Evolutionary conservation across 495 filamentous ascomycete species (phyloP), one percentile per base, ranked within the genome.

Genomic region (Penicillium maclennaniae): DNA sequence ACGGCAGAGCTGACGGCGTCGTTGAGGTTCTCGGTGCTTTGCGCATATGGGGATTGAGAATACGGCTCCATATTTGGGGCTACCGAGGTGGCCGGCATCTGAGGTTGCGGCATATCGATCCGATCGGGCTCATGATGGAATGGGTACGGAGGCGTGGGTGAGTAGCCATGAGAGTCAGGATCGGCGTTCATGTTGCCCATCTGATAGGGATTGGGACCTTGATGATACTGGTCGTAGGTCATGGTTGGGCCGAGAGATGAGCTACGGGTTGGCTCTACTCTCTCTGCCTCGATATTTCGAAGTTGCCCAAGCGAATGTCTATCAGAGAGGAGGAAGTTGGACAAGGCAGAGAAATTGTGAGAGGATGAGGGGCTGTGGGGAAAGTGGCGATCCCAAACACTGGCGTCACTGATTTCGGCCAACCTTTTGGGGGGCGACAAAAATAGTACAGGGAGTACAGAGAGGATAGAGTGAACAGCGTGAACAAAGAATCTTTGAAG

Each of bases 1-100:
- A 79, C 70, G 1, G 79, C 76, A 7, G 72, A 75, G 46, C 58
- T 68, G 25, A 80, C 75, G 51, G 78, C 78, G 36, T 79, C 76
- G 53, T 76, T 81, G 70, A 72, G 69, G 47, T 65, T 51, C 25
- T 43, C 58, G 7, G 51, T 19, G 26, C 26, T 53, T 20, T 51
- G 55, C 20, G 53, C 42, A 16, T 43, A 52, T 25, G 53, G 43
- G 17, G 59, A 51, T 19, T 69, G 57, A 5, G 51, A 49, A 23
- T 62, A 56, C 7, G 56, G 58, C 19, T 69, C 55, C 36, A 57
- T 55, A 26, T 60, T 53, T 23, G 54, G 46, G 26, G 59, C 51
- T 43, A 62, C 56, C 27, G 69, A 58, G 4, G 54, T 36, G 16
- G 55, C 57, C 50, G 61, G 68, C 57, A 65, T 60, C 51, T 67